Percentiles rank a stretch among this genome's conserved stretches.
Evolutionary conservation across 2,329 filamentous ascomycete genomes (phyloP).

Genomic region (Cladosporium sp.): DNA sequence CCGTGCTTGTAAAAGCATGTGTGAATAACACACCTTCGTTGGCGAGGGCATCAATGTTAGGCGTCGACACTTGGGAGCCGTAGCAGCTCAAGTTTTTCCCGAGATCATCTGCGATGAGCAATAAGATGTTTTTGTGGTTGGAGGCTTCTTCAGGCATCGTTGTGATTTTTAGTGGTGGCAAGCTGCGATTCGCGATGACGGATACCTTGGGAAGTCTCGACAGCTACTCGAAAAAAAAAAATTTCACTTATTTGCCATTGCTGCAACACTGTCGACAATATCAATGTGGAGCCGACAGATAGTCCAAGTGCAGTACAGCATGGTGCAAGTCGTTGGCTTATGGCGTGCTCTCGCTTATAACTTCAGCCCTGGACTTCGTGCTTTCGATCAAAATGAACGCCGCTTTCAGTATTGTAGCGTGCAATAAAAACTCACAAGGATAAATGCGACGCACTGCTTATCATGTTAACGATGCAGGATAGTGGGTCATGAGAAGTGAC

Average conservation of each 20-base stretch:
- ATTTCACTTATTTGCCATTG: not conserved
- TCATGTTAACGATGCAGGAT: not conserved
- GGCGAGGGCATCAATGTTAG: slow-evolving; percentile 47
- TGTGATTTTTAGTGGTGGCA: not conserved
- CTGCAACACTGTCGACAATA: not conserved
- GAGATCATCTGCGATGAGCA: not conserved
- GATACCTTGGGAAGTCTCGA: not conserved
- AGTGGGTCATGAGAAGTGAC: not conserved
- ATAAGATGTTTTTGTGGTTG: not conserved
- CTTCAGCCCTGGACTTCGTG: not conserved
- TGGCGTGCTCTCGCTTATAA: slow-evolving; percentile 2
- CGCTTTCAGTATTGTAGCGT: not conserved
- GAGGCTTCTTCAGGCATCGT: not conserved
- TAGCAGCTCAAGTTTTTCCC: not conserved
- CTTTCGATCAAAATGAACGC: not conserved
- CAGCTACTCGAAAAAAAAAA: not conserved
- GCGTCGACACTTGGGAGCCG: slow-evolving; percentile 34
- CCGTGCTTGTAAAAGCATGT: slow-evolving; percentile 49
- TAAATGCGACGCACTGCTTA: not conserved
- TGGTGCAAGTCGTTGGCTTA: slow-evolving; percentile 2
- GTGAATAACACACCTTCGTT: slow-evolving; percentile 42
- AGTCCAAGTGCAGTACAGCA: not conserved
- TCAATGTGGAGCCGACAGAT: not conserved
- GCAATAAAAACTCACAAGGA: not conserved
- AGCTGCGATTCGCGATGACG: not conserved